Evolutionary conservation across 106 monocot genomes (phyloP).

Genomic region (Gastrodia elata): DNA sequence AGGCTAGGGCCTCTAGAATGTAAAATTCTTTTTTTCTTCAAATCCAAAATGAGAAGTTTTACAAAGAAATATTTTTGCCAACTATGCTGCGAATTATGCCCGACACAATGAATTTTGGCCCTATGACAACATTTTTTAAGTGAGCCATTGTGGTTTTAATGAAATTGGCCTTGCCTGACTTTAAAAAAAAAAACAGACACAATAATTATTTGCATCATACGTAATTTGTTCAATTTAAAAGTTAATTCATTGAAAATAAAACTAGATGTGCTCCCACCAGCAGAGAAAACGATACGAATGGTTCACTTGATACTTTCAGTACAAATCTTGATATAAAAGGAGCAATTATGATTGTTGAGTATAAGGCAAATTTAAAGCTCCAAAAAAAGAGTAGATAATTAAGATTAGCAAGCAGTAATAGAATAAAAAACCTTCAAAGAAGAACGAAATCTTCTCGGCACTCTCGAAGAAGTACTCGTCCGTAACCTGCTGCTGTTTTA

Average conservation of each 20-base stretch:
- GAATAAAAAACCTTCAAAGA: slow-evolving; percentile 70
- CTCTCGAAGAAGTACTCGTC: slow-evolving; percentile 83
- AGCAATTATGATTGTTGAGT: background rate
- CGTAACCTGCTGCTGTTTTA: slow-evolving; percentile 39
- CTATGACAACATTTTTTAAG: too few relatives aligned
- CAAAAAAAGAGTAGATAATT: background rate
- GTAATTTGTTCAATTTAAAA: background rate
- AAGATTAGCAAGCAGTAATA: background rate
- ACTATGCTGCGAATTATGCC: too few relatives aligned
- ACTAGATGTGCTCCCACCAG: background rate
- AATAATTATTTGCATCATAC: too few relatives aligned
- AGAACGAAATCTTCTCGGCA: slow-evolving; percentile 89
- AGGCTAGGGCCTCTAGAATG: too few relatives aligned
- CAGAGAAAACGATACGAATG: background rate
- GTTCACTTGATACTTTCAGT: background rate
- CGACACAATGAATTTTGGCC: too few relatives aligned
- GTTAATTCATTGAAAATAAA: background rate
- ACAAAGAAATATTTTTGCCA: too few relatives aligned
- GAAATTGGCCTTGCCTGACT: too few relatives aligned
- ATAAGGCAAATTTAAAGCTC: background rate
- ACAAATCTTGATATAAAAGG: background rate
- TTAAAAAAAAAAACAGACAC: too few relatives aligned
- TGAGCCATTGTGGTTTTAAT: too few relatives aligned
- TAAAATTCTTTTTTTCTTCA: too few relatives aligned
- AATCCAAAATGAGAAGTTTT: too few relatives aligned